These are phyloP conservation scores for Reutealis trisperma DNA, from an alignment of 345 rosid species.

Conservation along the genomic window DNA sequence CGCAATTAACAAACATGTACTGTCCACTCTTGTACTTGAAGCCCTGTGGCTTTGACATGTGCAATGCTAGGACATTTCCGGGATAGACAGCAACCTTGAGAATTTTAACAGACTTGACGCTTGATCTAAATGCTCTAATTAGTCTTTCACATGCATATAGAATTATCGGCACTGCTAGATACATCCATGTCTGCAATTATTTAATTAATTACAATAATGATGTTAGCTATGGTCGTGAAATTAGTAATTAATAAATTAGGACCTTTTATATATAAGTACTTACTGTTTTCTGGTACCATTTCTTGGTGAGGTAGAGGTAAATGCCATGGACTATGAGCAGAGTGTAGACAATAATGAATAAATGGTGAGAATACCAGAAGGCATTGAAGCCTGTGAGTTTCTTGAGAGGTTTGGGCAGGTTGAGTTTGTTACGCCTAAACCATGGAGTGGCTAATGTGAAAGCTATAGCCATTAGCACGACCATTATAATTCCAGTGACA, in stretches of 20 bases:
- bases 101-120: constrained; percentile 77
- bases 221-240: too few species aligned
- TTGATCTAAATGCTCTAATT: constrained; percentile 74
- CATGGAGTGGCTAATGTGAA: constrained; percentile 86
- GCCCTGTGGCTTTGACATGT: constrained; percentile 85
- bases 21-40: constrained; percentile 92
- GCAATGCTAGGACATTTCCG: constrained; percentile 75
- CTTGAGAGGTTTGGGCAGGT: constrained; percentile 64
- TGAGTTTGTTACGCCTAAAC: constrained; percentile 78
- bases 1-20: constrained; percentile 86
- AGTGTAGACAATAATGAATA: constrained; percentile 71
- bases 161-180: constrained; percentile 64
- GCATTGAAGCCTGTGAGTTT: constrained; percentile 88
- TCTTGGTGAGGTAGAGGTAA: constrained; percentile 65
- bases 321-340: constrained; percentile 81
- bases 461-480: constrained; percentile 75
- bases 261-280: not conserved
- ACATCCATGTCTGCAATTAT: constrained; percentile 83
- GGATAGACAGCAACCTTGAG: constrained; percentile 57
- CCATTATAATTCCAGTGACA: constrained; percentile 69
- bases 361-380: constrained; percentile 91
- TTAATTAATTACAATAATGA: too few species aligned
- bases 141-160: constrained; percentile 71
- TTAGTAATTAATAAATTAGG: too few species aligned
- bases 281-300: constrained; percentile 85